Conservation (phyloP, 202 grass and related monocot species). For the Elaeis oleifera region DNA sequence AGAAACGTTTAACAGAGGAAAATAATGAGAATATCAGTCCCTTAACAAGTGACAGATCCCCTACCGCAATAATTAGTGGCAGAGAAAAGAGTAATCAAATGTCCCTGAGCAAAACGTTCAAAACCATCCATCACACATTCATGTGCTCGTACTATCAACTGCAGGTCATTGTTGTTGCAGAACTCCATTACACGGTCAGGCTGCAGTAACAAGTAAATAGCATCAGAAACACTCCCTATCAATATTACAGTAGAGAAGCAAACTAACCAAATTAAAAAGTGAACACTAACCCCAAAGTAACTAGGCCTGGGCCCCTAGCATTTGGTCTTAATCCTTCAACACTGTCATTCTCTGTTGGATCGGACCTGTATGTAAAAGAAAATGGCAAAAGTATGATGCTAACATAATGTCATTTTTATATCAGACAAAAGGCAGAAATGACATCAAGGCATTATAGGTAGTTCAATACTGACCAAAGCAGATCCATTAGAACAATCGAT, state of each 20-base stretch:
- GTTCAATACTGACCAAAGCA: conserved; percentile 68
- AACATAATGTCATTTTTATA: not conserved
- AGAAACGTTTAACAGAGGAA: conserved; percentile 7
- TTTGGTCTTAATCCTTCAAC: conserved; percentile 97
- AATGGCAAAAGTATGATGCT: conserved; percentile 19
- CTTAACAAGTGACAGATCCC: conserved; percentile 1
- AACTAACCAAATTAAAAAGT: conserved; percentile 3
- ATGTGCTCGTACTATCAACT: conserved; percentile 92
- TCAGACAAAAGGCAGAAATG: conserved; percentile 1
- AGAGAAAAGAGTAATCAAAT: conserved; percentile 98
- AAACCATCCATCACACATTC: conserved; percentile 99
- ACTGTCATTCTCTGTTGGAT: conserved; percentile 99
- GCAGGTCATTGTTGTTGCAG: conserved; percentile 95
- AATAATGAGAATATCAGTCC: not conserved
- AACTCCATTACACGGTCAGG: conserved; percentile 99
- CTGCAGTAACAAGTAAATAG: conserved; percentile 29
- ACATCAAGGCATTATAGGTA: not conserved
- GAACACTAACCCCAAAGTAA: conserved; percentile 73
- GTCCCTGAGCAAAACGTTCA: conserved; percentile 96
- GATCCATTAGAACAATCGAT: conserved; percentile 98
- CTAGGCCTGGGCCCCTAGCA: conserved; percentile 92
- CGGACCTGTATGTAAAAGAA: conserved; percentile 47
- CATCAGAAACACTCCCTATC: not conserved
- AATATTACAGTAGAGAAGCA: not conserved
- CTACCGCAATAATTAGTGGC: conserved; percentile 98